A percentile compares a stretch with the other conserved stretches of the same genome.
Conservation (phyloP, 176 grass and related monocot species). For the Carex myosuroides region DNA sequence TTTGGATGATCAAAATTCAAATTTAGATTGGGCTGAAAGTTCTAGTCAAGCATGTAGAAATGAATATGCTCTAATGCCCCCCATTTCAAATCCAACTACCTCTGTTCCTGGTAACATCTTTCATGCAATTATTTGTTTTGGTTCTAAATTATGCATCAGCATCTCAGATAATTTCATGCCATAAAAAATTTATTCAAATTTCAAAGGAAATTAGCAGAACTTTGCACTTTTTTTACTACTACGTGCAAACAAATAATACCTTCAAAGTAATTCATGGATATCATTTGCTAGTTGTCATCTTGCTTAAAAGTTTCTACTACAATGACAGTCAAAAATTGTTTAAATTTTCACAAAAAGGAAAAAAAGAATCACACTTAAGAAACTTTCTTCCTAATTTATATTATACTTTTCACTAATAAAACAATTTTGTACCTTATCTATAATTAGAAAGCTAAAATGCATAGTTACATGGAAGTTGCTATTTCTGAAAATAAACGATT, state of each 20-base stretch:
- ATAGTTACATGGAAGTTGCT: neutral
- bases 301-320: neutral
- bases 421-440: neutral
- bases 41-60: slow-evolving; percentile 25
- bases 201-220: neutral
- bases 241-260: neutral
- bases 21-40: slow-evolving; percentile 34
- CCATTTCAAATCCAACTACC: neutral
- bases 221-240: neutral
- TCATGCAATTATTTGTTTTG: neutral
- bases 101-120: slow-evolving; percentile 18
- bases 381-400: neutral
- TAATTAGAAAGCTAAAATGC: neutral
- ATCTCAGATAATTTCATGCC: neutral
- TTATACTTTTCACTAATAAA: neutral
- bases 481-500: neutral
- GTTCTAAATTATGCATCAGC: neutral
- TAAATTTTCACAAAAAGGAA: neutral
- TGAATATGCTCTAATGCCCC: neutral
- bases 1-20: slow-evolving; percentile 23
- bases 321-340: neutral
- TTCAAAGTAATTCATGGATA: neutral
- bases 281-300: neutral
- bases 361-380: neutral
- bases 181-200: neutral